Evolutionary conservation across 192 early-diverging fungal genomes (phyloP).

Genomic region (Cladochytrium replicatum): DNA sequence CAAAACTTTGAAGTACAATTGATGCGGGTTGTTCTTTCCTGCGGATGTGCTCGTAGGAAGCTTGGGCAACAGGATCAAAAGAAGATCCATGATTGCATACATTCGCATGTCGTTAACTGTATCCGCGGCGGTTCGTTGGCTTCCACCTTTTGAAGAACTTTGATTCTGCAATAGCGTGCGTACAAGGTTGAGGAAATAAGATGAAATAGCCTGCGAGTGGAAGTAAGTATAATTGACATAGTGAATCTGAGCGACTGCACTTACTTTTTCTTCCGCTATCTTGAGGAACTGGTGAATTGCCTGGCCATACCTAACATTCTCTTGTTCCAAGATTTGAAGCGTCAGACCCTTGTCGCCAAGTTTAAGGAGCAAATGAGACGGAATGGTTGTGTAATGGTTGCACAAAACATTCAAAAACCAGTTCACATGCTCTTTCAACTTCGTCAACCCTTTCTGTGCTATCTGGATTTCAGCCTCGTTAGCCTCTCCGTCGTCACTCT

Average conservation of each 20-base stretch:
- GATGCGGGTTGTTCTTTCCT: constrained; percentile 20
- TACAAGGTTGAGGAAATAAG: constrained; percentile 41
- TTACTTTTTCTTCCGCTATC: constrained; percentile 35
- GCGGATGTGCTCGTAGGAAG: too few relatives aligned
- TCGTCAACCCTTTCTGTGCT: constrained; percentile 15
- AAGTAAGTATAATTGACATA: too few relatives aligned
- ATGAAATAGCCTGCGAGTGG: constrained; percentile 20
- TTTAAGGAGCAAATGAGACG: too few relatives aligned
- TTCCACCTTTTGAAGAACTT: constrained; percentile 30
- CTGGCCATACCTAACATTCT: constrained; percentile 28
- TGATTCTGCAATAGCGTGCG: constrained; percentile 34
- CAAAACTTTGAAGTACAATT: constrained; percentile 33
- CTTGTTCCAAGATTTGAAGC: constrained; percentile 35
- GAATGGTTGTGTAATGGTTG: constrained; percentile 38
- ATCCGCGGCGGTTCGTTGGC: constrained; percentile 44
- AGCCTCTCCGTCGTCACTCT: too few relatives aligned
- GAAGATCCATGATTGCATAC: constrained; percentile 84
- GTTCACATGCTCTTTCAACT: constrained; percentile 22
- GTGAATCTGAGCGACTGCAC: too few relatives aligned
- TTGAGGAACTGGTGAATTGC: constrained; percentile 30
- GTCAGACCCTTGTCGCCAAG: constrained; percentile 32
- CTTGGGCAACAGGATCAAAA: constrained; percentile 60
- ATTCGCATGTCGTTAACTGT: constrained; percentile 55
- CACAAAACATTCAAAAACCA: constrained; percentile 38
- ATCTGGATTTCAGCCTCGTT: too few relatives aligned